Base-by-base conservation (phyloP, 179 eudicot species). In the Silene coronaria region DNA sequence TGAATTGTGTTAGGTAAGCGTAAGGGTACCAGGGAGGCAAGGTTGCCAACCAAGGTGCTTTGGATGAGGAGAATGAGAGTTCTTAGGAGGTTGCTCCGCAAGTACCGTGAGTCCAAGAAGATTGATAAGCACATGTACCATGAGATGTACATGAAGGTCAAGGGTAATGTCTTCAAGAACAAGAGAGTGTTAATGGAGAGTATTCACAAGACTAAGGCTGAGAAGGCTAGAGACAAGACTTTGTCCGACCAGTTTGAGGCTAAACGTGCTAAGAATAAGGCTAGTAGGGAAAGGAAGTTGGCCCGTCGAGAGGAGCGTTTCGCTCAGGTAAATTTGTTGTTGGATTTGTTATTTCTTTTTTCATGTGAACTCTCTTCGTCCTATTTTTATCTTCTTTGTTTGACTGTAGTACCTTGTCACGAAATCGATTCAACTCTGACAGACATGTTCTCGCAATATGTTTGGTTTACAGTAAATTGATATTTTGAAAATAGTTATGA, bases 1-100 rank as follows among this genome's bases (percentile, higher is more conserved):
- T 28, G 12, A 38, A 38, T 38, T 9, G 12, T 38, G 46, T 38
- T 71, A 92, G 97, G 97, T 90, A 92, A 92, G 75, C 91, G 98
- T 34, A 93, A 87, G 89, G 98, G 98, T 81, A 93, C 98, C 5
- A 90, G 98, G 84, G 98, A 93, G 88, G 98, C 98, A 14, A 90
- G 98, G 90, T 75, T 93, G 80, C 98, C 98, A 16, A 93, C 98
- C 42, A 93, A 93, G 82, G 77, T 93, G 3, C 76, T 93, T 30
- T 93, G 98, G 98, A 93, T 93, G 98, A 88, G 98, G 85, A 93
- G 98, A 78, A 83, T 93, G 96, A 88, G 98, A 68, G 98, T 93
- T 62, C 91, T 93, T 3, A 90, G 98, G 79, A 90, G 98, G 64
- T 78, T 93, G 82, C 96, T 93, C 71, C 91, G 97, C 77, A 93